Conservation (phyloP, 495 filamentous ascomycete genomes). For the Monascus purpureus region DNA sequence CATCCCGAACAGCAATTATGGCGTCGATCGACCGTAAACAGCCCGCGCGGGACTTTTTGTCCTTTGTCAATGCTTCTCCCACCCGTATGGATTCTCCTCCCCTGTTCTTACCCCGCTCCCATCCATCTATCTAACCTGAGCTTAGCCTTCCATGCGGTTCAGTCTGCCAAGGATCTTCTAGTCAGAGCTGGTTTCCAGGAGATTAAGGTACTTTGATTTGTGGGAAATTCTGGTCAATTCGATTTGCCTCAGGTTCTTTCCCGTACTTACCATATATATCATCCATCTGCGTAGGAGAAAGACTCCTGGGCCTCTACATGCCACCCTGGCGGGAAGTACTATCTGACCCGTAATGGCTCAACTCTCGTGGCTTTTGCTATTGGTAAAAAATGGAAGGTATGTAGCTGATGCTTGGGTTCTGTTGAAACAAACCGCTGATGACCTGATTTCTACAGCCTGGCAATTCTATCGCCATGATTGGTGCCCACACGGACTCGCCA, state of each 20-base stretch:
- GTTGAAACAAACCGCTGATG: neutral
- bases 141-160: slow-evolving; percentile 87
- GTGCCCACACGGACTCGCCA: slow-evolving; percentile 92
- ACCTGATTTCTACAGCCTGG: slow-evolving; percentile 42
- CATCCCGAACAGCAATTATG: slow-evolving; percentile 26
- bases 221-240: neutral
- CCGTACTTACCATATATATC: no score
- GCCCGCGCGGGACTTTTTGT: slow-evolving; percentile 69
- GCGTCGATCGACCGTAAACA: slow-evolving; percentile 31
- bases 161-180: slow-evolving; percentile 58
- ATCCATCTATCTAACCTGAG: slow-evolving; percentile 4
- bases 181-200: slow-evolving; percentile 70
- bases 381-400: slow-evolving; percentile 73
- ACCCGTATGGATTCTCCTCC: slow-evolving; percentile 51
- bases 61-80: slow-evolving; percentile 88
- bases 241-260: no score
- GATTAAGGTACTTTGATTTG: slow-evolving; percentile 44
- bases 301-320: slow-evolving; percentile 75
- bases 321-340: slow-evolving; percentile 86
- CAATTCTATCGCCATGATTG: slow-evolving; percentile 88
- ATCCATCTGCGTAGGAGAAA: slow-evolving; percentile 44
- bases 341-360: slow-evolving; percentile 85
- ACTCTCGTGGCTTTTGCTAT: slow-evolving; percentile 92
- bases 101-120: no score
- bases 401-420: slow-evolving; percentile 1